Base-by-base conservation (phyloP, 1,284 basidiomycete genomes). In the Irpex sp. region DNA sequence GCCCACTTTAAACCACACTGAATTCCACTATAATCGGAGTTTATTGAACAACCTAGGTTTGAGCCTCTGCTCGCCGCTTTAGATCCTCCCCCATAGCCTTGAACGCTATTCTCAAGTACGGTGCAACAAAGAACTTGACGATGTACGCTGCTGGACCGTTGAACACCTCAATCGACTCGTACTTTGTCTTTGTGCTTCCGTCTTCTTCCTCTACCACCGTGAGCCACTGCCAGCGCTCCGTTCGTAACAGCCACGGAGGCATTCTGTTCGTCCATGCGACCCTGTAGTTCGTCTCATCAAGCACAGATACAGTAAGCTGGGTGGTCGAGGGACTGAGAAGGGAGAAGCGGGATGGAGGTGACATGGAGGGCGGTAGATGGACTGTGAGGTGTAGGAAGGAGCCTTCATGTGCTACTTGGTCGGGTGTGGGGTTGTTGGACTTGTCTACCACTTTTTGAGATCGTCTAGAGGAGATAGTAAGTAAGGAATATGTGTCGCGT, bases 121-220 rank as follows among this genome's bases (percentile, higher is more conserved):
- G 71, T 4, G 82, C 79, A 13, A 89, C 75, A 68, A 89, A 84
- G 65, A 83, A 80, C 74, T 83, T 85, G 69, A 93, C 79, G n/a
- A 90, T 4, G 74, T 90, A 90, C 45, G 90, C 91, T 4, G 88
- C 67, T 4, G 86, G 22, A 0, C 93, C 92, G 11, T 79, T 79
- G 71, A 93, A 93, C 43, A 88, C 87, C 77, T 92, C 90, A n/a
- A 86, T 80, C 5, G 87, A 89, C 78, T 93, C 90, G 75, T 94
- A 94, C 67, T 85, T 85, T 43, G 90, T 91, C 80, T 86, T 86
- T 45, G 87, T 66, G 10, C 69, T 59, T 6, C 49, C 67, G 7
- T 68, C 70, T 42, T 65, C 90, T 38, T 82, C 85, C 18, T 82
- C 83, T 7, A 84, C 84, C 22, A 85, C 83, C 32, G 83, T 87